Evolutionary conservation across 2,329 filamentous ascomycete genomes (phyloP).

Genomic region (Raffaelea deltoideospora): DNA sequence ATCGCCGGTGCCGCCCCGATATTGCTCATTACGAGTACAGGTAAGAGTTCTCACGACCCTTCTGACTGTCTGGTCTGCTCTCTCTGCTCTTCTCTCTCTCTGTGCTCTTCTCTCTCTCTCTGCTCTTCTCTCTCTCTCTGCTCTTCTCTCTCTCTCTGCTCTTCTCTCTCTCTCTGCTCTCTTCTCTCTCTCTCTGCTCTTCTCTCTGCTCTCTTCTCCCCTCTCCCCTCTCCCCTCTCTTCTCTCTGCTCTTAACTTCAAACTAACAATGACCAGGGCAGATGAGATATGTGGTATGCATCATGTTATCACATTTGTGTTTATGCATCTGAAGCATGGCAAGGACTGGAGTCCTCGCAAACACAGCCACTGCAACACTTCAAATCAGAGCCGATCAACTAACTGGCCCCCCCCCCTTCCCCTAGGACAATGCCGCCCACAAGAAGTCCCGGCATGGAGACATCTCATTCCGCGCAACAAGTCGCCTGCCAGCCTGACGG

Average conservation of each 20-base stretch:
- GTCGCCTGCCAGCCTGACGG: slow-evolving; percentile 5
- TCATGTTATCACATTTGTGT: no score
- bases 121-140: no score
- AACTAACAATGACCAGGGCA: slow-evolving; percentile 4
- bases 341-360: no score
- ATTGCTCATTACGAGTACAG: slow-evolving; percentile 19
- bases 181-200: no score
- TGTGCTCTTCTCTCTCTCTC: no score
- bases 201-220: no score
- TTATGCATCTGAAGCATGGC: no score
- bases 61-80: not conserved
- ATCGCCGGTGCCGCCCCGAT: slow-evolving; percentile 18
- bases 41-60: slow-evolving; percentile 2
- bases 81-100: no score
- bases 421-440: slow-evolving; percentile 22
- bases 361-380: no score
- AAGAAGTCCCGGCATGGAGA: slow-evolving; percentile 19
- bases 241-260: not conserved
- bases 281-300: slow-evolving; percentile 16
- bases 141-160: not conserved
- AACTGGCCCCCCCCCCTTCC: not conserved
- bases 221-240: not conserved
- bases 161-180: not conserved
- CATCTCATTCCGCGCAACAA: slow-evolving; percentile 21
- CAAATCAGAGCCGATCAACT: not conserved